Conservation (phyloP, 2,329 filamentous ascomycete genomes). For the Penicillium sp. region DNA sequence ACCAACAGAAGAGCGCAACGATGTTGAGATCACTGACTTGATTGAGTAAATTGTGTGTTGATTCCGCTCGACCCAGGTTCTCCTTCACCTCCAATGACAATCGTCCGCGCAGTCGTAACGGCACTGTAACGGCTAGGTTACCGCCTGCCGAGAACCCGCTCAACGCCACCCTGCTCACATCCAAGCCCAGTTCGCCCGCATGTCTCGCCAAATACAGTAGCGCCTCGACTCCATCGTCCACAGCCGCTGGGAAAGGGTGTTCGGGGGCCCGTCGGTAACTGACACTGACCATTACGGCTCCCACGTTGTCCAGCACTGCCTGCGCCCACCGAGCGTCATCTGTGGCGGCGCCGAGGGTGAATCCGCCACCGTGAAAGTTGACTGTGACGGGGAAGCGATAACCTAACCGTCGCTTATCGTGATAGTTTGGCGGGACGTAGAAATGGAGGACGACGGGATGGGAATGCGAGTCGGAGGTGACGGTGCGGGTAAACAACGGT, state of each 20-base stretch:
- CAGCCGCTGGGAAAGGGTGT: slow-evolving; percentile 59
- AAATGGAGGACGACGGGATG: slow-evolving; percentile 56
- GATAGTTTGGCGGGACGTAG: slow-evolving; percentile 53
- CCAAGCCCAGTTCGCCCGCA: slow-evolving; percentile 55
- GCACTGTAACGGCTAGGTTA: slow-evolving; percentile 61
- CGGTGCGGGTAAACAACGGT: slow-evolving; percentile 57
- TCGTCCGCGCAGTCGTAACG: slow-evolving; percentile 52
- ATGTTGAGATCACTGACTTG: slow-evolving; percentile 48
- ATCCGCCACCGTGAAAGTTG: slow-evolving; percentile 64
- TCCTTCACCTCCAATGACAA: slow-evolving; percentile 23
- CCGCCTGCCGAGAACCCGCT: slow-evolving; percentile 62
- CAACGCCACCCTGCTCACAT: slow-evolving; percentile 55
- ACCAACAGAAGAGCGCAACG: slow-evolving; percentile 58
- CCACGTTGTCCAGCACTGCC: slow-evolving; percentile 53
- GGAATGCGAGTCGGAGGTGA: slow-evolving; percentile 51
- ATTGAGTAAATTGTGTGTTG: slow-evolving; percentile 36
- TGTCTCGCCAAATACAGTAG: slow-evolving; percentile 57
- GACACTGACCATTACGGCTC: slow-evolving; percentile 58
- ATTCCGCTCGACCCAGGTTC: slow-evolving; percentile 31
- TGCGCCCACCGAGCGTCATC: slow-evolving; percentile 61
- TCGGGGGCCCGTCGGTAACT: slow-evolving; percentile 61
- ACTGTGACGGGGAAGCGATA: slow-evolving; percentile 56
- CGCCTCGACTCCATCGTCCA: slow-evolving; percentile 62
- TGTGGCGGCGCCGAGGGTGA: slow-evolving; percentile 56
- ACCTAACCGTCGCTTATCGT: slow-evolving; percentile 32